Percentiles rank a stretch among this genome's conserved stretches.
These are phyloP conservation scores for Colletotrichum tabaci DNA, from an alignment of 2,329 filamentous ascomycete genomes.

Conservation along the genomic window DNA sequence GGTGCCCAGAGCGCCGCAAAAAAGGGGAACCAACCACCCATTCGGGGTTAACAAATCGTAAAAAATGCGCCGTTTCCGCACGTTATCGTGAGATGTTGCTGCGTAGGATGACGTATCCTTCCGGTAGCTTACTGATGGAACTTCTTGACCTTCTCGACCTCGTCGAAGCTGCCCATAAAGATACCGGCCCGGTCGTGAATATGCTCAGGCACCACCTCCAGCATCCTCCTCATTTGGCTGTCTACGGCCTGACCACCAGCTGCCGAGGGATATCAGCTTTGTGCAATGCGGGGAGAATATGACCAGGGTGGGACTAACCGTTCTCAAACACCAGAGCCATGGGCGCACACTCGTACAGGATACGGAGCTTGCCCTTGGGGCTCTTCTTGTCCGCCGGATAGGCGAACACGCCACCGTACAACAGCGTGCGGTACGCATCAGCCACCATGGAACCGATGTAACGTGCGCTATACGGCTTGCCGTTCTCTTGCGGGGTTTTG, in stretches of 20 bases:
- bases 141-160: conserved; percentile 94
- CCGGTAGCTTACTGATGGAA: conserved; percentile 72
- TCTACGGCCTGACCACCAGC: conserved; percentile 94
- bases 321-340: conserved; percentile 99
- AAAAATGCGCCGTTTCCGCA: conserved; percentile 11
- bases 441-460: conserved; percentile 99
- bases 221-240: conserved; percentile 91
- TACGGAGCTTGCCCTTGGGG: conserved; percentile 97
- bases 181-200: conserved; percentile 98
- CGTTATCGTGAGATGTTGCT: conserved; percentile 8
- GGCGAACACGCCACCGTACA: conserved; percentile 97
- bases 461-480: conserved; percentile 93
- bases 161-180: conserved; percentile 94
- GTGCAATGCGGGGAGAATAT: background rate
- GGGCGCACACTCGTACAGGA: conserved; percentile 97
- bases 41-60: conserved; percentile 20
- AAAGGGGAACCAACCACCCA: conserved; percentile 45
- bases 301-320: conserved; percentile 69
- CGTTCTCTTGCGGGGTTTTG: conserved; percentile 81
- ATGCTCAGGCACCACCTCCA: conserved; percentile 88
- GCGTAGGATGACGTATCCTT: background rate
- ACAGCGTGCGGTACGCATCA: conserved; percentile 93
- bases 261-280: conserved; percentile 53
- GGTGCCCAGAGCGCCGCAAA: conserved; percentile 42
- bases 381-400: conserved; percentile 99